Conservation (phyloP, 257 asterid species). For the Solanum appendiculatum region DNA sequence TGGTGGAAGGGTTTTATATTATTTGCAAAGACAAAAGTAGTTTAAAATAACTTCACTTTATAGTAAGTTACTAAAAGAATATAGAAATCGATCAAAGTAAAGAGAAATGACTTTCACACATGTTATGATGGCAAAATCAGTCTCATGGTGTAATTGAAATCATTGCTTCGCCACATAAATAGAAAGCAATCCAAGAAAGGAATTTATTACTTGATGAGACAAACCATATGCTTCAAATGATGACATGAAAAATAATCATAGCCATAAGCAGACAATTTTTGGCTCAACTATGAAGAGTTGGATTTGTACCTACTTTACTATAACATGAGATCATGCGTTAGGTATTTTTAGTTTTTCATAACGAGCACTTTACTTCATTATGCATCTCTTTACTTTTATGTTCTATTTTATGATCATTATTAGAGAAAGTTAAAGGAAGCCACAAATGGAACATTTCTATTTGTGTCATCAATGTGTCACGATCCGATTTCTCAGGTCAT, state of each 20-base stretch:
- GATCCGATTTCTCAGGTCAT: too few relatives aligned
- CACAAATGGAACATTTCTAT: background rate
- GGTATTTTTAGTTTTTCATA: background rate
- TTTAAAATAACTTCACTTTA: background rate
- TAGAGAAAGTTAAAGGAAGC: background rate
- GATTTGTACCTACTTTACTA: background rate
- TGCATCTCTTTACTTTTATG: background rate
- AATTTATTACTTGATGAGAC: background rate
- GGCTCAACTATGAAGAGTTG: background rate
- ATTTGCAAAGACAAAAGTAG: background rate
- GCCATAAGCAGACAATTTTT: background rate
- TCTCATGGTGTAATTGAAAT: background rate
- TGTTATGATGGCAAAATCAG: background rate
- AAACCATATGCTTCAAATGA: background rate
- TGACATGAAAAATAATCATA: background rate
- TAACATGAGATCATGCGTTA: background rate
- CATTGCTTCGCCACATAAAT: background rate
- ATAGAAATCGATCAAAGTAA: background rate
- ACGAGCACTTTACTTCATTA: background rate
- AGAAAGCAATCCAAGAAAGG: background rate
- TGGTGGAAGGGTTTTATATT: background rate
- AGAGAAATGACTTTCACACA: background rate
- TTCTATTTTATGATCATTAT: background rate
- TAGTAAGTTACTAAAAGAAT: background rate
- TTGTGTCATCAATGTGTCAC: too few relatives aligned